Evolutionary conservation across 164 flowering plant genomes (phyloP).

Genomic region (Taxillus chinensis): DNA sequence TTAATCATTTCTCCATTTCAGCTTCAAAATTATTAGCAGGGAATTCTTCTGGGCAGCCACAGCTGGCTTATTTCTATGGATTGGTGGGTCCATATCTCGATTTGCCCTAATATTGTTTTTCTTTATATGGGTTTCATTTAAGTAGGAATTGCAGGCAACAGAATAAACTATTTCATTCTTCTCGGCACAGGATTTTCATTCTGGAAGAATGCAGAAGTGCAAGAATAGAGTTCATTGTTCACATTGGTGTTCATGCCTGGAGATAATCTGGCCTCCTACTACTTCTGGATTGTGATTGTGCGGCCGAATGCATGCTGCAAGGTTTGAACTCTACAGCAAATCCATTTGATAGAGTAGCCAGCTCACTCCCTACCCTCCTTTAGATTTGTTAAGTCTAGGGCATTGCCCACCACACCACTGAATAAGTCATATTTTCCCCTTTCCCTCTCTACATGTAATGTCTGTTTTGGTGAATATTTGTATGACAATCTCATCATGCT

Average conservation of each 20-base stretch:
- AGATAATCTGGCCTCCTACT: too few relatives aligned
- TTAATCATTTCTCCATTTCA: slow-evolving; percentile 21
- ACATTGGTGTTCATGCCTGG: slow-evolving; percentile 9
- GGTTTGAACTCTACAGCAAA: too few relatives aligned
- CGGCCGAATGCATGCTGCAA: too few relatives aligned
- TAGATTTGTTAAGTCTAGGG: too few relatives aligned
- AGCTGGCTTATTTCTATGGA: slow-evolving; percentile 50
- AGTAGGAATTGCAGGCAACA: not conserved
- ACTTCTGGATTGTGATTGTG: too few relatives aligned
- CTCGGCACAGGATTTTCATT: slow-evolving; percentile 46
- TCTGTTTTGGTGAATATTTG: too few relatives aligned
- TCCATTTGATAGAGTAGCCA: too few relatives aligned
- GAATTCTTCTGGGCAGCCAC: slow-evolving; percentile 80
- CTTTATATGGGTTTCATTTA: not conserved
- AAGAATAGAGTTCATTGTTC: slow-evolving; percentile 57
- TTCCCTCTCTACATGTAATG: too few relatives aligned
- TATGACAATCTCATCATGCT: too few relatives aligned
- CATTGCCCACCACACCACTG: too few relatives aligned
- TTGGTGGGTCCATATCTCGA: slow-evolving; percentile 31
- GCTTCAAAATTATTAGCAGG: slow-evolving; percentile 61
- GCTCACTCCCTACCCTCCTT: too few relatives aligned
- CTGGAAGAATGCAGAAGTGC: slow-evolving; percentile 65
- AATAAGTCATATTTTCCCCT: too few relatives aligned
- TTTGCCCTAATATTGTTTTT: not conserved
- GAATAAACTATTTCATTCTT: not conserved